phyloP scores from a whole-genome alignment of 768 basidiomycete genomes.

The Holtermannia corniformis region DNA sequence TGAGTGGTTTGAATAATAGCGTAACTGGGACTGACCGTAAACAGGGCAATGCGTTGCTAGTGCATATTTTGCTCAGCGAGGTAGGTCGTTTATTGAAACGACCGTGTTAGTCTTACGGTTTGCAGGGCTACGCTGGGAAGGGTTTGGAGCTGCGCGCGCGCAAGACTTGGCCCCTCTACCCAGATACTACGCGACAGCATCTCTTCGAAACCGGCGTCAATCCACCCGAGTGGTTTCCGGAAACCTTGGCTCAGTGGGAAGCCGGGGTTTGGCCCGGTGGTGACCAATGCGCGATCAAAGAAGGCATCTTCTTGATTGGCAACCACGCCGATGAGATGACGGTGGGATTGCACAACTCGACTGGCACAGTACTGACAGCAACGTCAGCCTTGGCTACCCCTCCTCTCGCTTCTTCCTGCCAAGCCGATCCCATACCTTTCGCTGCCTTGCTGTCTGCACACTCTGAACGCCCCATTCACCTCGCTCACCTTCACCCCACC shows the following conservation, averaged over 20 bases:
- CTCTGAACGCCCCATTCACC: constrained; percentile 63
- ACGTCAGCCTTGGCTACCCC: constrained; percentile 67
- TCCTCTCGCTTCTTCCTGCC: constrained; percentile 52
- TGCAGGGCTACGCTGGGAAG: constrained; percentile 61
- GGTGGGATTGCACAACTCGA: constrained; percentile 18
- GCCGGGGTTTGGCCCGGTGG: constrained; percentile 20
- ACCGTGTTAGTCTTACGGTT: constrained; percentile 2
- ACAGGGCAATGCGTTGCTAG: constrained; percentile 75
- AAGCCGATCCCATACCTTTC: constrained; percentile 38
- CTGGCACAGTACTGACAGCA: not conserved
- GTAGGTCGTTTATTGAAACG: constrained; percentile 11
- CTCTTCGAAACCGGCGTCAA: constrained; percentile 65
- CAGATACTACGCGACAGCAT: constrained; percentile 51
- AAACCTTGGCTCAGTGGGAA: constrained; percentile 30
- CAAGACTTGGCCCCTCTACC: constrained; percentile 73
- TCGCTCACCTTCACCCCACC: constrained; percentile 25
- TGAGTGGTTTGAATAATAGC: constrained; percentile 12
- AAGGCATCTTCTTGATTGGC: constrained; percentile 68
- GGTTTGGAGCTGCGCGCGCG: constrained; percentile 82
- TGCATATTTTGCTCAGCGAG: constrained; percentile 72
- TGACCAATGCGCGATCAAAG: constrained; percentile 39
- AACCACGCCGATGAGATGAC: constrained; percentile 96
- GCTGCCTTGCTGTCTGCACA: constrained; percentile 70
- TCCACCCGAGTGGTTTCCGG: constrained; percentile 45
- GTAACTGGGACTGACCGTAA: no score